Base-by-base conservation (phyloP, 352 stramenopile species). In the Globisporangium barbulae region DNA sequence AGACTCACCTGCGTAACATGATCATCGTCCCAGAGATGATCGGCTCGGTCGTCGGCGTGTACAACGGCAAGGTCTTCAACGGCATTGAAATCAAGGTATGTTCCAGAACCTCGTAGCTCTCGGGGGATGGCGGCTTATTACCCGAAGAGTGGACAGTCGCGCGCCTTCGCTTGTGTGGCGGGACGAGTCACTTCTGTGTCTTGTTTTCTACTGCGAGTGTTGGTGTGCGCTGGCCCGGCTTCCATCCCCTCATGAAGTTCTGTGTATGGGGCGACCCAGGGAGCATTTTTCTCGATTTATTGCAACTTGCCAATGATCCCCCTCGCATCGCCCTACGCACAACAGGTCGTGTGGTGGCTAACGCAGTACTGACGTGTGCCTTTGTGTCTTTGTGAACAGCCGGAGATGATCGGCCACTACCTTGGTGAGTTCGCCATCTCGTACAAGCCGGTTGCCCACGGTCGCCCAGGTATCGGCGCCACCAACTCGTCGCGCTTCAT, bases 11-110 rank as follows among this genome's bases (percentile, higher is more conserved):
- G 65, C 93, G 98, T 84, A 98, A 99, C 89, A 99, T 99, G 97
- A 99, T 99, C 78, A 99, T 99, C 76, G 94, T 99, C 61, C 97
- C 97, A 59, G 98, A 99, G 87, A 99, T 99, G 98, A 99, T 99
- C 81, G 98, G 98, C 76, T 99, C 93, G 72, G 97, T 99, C 69
- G 93, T 99, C 72, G 97, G 96, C 78, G 98, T 99, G 63, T 99
- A 99, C 96, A 99, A 99, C 84, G 97, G 98, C 90, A 99, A 99
- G 83, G 96, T 97, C 79, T 99, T 99, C 82, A 99, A 98, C 85
- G 93, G 94, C 84, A 98, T 99, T 79, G 97, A 99, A 86, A 99
- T 99, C 81, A 99, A 99, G 85, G 85, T 94, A 81, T 90, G 85
- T 91, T 92, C 85, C 85, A 85, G 85, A 91, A 92, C 76, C 68